These are phyloP conservation scores for Colletotrichum sp. DNA, from an alignment of 2,329 filamentous ascomycete species.

Conservation along the genomic window DNA sequence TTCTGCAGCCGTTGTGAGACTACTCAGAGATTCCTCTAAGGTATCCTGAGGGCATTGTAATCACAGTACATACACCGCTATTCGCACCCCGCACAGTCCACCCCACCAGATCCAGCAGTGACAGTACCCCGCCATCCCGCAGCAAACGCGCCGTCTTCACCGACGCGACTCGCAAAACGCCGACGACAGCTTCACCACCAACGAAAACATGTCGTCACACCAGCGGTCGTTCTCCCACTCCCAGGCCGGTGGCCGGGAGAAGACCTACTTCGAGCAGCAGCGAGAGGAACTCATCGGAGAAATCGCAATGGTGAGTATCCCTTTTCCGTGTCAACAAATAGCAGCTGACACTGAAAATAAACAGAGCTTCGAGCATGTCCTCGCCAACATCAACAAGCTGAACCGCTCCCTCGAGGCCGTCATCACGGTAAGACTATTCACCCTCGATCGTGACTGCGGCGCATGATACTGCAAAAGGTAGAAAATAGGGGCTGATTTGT, in stretches of 20 bases:
- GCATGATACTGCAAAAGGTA: fast-evolving
- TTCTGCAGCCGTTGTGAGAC: not conserved
- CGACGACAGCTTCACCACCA: not conserved
- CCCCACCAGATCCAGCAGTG: not conserved
- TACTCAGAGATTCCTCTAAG: not conserved
- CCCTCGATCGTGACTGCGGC: not conserved
- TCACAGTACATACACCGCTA: not conserved
- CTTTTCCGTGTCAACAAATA: not conserved
- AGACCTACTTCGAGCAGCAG: constrained; percentile 78
- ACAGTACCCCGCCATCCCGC: constrained; percentile 5
- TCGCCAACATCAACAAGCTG: constrained; percentile 94
- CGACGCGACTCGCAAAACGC: not conserved
- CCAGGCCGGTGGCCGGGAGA: constrained; percentile 37
- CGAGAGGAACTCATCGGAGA: constrained; percentile 74
- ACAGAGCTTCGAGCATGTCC: constrained; percentile 83
- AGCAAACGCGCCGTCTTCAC: not conserved
- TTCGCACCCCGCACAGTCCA: not conserved
- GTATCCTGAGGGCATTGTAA: not conserved
- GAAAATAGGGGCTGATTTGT: fast-evolving
- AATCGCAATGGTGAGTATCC: constrained; percentile 67
- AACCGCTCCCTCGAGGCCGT: constrained; percentile 93
- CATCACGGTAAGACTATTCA: constrained; percentile 66
- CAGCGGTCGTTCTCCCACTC: constrained; percentile 21
- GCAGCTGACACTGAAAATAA: not conserved
- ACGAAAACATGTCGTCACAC: constrained; percentile 17